These are phyloP conservation scores for Calocera cornea DNA, from an alignment of 768 basidiomycete genomes.

Conservation along the genomic window DNA sequence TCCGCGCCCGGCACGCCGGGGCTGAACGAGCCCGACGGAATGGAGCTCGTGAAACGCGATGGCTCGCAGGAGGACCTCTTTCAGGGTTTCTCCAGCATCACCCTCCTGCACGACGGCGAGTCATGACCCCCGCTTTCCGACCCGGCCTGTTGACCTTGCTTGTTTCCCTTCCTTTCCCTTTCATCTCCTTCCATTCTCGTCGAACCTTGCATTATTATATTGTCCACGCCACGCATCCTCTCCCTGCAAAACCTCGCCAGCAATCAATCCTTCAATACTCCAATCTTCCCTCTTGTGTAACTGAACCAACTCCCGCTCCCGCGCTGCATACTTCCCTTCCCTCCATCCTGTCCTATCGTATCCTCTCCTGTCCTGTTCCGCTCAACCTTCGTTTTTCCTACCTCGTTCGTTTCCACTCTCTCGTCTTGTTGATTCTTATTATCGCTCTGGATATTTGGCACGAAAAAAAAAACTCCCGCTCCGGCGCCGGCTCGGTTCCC, in stretches of 20 bases:
- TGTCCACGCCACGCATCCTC: too few relatives aligned
- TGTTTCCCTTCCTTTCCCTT: neutral
- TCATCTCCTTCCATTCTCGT: neutral
- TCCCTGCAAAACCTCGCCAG: neutral
- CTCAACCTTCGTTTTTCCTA: too few relatives aligned
- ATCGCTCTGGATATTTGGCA: neutral
- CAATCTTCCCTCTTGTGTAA: neutral
- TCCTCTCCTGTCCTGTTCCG: too few relatives aligned
- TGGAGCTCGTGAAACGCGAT: conserved; percentile 25
- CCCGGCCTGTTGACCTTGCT: too few relatives aligned
- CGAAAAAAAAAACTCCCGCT: too few relatives aligned
- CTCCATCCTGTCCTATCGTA: too few relatives aligned
- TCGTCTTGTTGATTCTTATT: neutral
- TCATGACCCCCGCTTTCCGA: conserved; percentile 10
- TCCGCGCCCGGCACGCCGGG: conserved; percentile 30
- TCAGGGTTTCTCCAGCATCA: conserved; percentile 80
- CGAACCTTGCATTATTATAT: neutral
- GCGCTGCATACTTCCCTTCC: neutral
- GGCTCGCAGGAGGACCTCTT: conserved; percentile 54
- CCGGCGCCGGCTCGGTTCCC: too few relatives aligned
- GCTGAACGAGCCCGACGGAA: conserved; percentile 30
- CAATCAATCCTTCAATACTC: neutral
- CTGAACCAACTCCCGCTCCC: neutral
- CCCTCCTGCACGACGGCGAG: conserved; percentile 64
- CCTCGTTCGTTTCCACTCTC: neutral